Evolutionary conservation across 331 rosid genomes (phyloP).

Genomic region (Stylosanthes scabra): DNA sequence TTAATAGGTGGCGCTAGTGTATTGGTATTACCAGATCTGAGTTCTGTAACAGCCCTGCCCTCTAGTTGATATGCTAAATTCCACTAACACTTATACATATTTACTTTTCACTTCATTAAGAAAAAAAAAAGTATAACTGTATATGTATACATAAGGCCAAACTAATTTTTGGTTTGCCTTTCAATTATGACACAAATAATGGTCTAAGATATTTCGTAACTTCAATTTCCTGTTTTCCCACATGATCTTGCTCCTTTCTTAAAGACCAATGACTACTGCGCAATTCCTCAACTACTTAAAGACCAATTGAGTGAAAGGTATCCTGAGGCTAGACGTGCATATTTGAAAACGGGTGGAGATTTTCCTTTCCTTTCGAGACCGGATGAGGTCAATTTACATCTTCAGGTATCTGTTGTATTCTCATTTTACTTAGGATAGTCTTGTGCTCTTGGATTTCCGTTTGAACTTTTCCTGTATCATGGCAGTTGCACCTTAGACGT

Average conservation of each 20-base stretch:
- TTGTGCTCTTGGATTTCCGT: constrained; percentile 13
- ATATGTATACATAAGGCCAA: neutral
- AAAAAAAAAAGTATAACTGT: neutral
- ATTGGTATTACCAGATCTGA: constrained; percentile 1
- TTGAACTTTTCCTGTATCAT: constrained; percentile 32
- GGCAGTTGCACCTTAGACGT: constrained; percentile 88
- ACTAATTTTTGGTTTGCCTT: constrained; percentile 18
- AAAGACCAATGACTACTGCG: constrained; percentile 97
- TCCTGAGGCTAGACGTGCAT: constrained; percentile 88
- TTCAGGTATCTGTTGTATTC: constrained; percentile 67
- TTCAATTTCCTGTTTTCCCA: constrained; percentile 21
- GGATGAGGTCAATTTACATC: constrained; percentile 97
- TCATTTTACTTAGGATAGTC: neutral
- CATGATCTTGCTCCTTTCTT: constrained; percentile 35
- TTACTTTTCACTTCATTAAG: constrained; percentile 12
- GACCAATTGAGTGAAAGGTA: constrained; percentile 92
- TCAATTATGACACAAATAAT: constrained; percentile 19
- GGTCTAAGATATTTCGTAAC: constrained; percentile 31
- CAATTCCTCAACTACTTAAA: constrained; percentile 89
- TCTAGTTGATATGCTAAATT: constrained; percentile 33
- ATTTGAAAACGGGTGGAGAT: constrained; percentile 90
- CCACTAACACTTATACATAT: neutral
- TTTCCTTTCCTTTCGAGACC: constrained; percentile 98
- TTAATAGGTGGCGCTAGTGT: neutral
- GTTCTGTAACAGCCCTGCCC: constrained; percentile 1